Evolutionary conservation across 768 basidiomycete species (phyloP).

Genomic region (Rhodocollybia butyracea): DNA sequence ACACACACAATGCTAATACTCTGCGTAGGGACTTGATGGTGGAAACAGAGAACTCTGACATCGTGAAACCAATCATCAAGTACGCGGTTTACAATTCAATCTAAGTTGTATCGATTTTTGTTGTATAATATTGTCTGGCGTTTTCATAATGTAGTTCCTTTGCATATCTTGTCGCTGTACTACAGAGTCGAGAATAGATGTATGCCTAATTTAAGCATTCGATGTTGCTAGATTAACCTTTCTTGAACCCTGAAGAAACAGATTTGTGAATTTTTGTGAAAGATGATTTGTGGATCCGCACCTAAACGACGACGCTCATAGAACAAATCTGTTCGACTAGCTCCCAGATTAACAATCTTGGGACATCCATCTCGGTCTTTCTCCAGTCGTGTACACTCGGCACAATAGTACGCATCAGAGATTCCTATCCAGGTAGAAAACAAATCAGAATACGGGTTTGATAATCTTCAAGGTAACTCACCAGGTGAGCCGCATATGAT

Average conservation of each 20-base stretch:
- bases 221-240: conserved; percentile 39
- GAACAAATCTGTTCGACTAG: conserved; percentile 88
- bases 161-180: too few species aligned
- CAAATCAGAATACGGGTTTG: not conserved
- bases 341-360: conserved; percentile 96
- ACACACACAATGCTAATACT: conserved; percentile 9
- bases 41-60: conserved; percentile 43
- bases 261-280: not conserved
- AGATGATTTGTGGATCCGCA: conserved; percentile 26
- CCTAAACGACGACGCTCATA: conserved; percentile 87
- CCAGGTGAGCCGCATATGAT: conserved; percentile 97
- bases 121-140: too few species aligned
- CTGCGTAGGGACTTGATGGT: conserved; percentile 25
- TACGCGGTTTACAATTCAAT: not conserved
- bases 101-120: not conserved
- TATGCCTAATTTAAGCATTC: too few species aligned
- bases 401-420: conserved; percentile 98
- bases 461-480: conserved; percentile 29
- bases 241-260: conserved; percentile 60
- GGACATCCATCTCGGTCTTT: conserved; percentile 98
- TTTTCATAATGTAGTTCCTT: too few species aligned
- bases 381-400: conserved; percentile 94
- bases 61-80: conserved; percentile 21
- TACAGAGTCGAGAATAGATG: too few species aligned
- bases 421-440: conserved; percentile 57